These are phyloP conservation scores for Clavariopsis aquatica DNA, from an alignment of 495 filamentous ascomycete species.

Conservation along the genomic window DNA sequence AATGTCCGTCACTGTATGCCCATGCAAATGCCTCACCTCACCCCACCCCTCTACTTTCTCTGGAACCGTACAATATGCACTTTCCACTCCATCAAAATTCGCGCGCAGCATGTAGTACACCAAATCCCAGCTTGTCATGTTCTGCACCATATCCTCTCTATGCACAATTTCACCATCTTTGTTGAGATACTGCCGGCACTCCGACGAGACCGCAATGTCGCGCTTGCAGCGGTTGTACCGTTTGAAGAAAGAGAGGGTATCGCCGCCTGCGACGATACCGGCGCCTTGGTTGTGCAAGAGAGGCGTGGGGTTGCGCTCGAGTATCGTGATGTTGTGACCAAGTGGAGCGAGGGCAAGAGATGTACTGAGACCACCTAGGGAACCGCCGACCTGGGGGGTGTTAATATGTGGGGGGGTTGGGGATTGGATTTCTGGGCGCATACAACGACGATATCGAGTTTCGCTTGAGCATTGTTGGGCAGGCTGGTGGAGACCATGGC, in stretches of 20 bases:
- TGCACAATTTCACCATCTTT: constrained; percentile 28
- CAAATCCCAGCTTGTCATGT: constrained; percentile 54
- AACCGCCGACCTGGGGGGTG: constrained; percentile 27
- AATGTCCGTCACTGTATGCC: constrained; percentile 51
- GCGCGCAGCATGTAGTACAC: constrained; percentile 57
- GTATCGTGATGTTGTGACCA: constrained; percentile 50
- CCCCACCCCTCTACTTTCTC: constrained; percentile 40
- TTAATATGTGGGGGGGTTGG: background rate
- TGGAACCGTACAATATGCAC: constrained; percentile 22
- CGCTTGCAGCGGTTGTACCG: constrained; percentile 24
- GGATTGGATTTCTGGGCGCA: background rate
- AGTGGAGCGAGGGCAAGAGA: constrained; percentile 55
- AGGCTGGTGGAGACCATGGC: background rate
- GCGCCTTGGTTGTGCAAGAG: constrained; percentile 56
- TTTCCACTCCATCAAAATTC: constrained; percentile 55
- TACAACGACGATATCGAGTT: constrained; percentile 31
- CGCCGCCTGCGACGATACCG: constrained; percentile 49
- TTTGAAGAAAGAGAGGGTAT: constrained; percentile 33
- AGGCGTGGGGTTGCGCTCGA: constrained; percentile 45
- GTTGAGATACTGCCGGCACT: constrained; percentile 26
- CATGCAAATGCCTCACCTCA: constrained; percentile 52
- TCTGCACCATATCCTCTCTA: constrained; percentile 32
- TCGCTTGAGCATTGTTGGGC: background rate
- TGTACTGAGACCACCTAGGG: constrained; percentile 24
- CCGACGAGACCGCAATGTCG: constrained; percentile 17